Percentiles rank a stretch among this genome's conserved stretches.
Conservation (phyloP, 2,329 filamentous ascomycete genomes). For the Epichloe uncinata region DNA sequence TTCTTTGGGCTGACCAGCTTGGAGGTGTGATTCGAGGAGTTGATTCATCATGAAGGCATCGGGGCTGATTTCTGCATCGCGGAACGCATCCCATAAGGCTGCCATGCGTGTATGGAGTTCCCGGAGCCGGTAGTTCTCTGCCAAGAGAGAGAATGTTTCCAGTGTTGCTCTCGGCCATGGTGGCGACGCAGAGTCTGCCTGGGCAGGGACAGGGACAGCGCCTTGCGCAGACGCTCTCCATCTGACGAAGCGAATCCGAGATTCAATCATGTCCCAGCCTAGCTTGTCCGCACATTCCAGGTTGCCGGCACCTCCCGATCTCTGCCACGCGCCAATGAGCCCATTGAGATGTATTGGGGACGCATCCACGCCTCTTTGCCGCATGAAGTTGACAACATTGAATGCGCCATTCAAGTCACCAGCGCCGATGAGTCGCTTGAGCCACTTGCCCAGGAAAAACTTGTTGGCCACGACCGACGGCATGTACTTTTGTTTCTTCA, state of each 20-base stretch:
- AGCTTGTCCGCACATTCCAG: conserved; percentile 51
- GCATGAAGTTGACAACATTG: conserved; percentile 65
- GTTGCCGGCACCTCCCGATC: conserved; percentile 41
- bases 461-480: conserved; percentile 49
- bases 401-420: conserved; percentile 58
- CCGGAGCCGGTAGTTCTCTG: conserved; percentile 56
- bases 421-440: conserved; percentile 67
- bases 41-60: conserved; percentile 72
- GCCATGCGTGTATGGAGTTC: conserved; percentile 43
- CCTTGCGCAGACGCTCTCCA: conserved; percentile 20
- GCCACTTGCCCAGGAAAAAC: conserved; percentile 80
- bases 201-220: not conserved
- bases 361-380: conserved; percentile 50
- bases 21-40: conserved; percentile 53
- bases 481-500: conserved; percentile 29
- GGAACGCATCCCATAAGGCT: conserved; percentile 48
- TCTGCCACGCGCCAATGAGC: conserved; percentile 65
- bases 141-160: conserved; percentile 66
- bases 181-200: not conserved
- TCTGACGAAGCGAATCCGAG: conserved; percentile 50
- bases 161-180: conserved; percentile 47
- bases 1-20: conserved; percentile 39
- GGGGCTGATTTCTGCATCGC: conserved; percentile 48
- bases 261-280: conserved; percentile 65
- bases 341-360: conserved; percentile 70